Evolutionary conservation across 148 eudicot genomes (phyloP), one percentile per base, ranked within the genome.

Genomic region (Rhododendron vialii): DNA sequence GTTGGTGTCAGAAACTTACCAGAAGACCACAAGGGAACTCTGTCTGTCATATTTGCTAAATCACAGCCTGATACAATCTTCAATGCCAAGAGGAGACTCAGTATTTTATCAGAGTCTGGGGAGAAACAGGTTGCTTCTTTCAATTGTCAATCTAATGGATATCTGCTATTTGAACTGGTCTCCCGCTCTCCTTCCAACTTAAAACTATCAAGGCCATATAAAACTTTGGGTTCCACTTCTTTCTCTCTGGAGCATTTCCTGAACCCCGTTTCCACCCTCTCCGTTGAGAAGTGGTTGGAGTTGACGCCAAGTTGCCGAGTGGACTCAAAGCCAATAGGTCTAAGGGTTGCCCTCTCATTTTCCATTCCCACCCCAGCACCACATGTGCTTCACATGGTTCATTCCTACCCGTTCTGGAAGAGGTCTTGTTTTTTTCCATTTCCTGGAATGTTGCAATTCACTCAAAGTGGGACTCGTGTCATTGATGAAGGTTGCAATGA

Each of bases 81-180:
- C 88, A 90, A 91, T 82, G 83, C 87, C 86, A 92, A 89, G 84
- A 94, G 89, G 88, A 92, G 89, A 86, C 89, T 95, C 69, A 86
- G 84, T 78, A 94, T 98, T 83, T 87, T 89, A 26, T 95, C 99
- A 7, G 92, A 89, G 85, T 89, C 93, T 57, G 91, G 91, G 78
- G 92, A 90, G 77, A 98, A 95, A 87, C 96, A 92, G 88, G 95
- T 98, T 81, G 99, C 98, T 88, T 89, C 57, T 83, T 95, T 98
- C 90, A 92, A 90, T 3, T 98, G 99, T 88, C 92, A 94, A 87
- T 92, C 98, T 82, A 86, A 88, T 85, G 99, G 98, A 89, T 85
- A 90, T 84, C 87, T 98, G 73, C 87, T 90, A 41, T 91, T 95
- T 85, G 97, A 94, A 87, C 91, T 97, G 73, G 47, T 89, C 15